Evolutionary conservation across 2,329 filamentous ascomycete genomes (phyloP).

Genomic region (Ascochyta lentis): DNA sequence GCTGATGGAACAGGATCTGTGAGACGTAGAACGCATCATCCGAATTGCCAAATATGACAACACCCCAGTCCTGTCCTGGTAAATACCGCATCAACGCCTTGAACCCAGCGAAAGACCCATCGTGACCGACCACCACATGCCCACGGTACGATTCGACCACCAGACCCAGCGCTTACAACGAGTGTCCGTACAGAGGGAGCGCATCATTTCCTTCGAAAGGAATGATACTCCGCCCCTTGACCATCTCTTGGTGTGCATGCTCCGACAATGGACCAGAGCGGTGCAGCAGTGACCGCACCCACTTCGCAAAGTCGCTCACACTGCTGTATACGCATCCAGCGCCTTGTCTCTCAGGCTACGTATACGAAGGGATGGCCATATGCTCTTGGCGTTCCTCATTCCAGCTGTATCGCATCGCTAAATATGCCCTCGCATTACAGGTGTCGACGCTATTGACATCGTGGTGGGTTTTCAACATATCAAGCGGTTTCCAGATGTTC

Average conservation of each 20-base stretch:
- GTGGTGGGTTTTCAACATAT: conserved; percentile 50
- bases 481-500: conserved; percentile 50
- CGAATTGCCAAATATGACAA: conserved; percentile 19
- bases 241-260: conserved; percentile 22
- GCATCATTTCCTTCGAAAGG: conserved; percentile 10
- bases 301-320: conserved; percentile 31
- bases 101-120: conserved; percentile 19
- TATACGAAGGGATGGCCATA: conserved; percentile 13
- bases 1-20: conserved; percentile 13
- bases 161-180: conserved; percentile 20
- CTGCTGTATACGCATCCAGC: conserved; percentile 32
- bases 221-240: conserved; percentile 19
- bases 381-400: conserved; percentile 2
- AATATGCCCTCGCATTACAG: not conserved
- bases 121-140: conserved; percentile 13
- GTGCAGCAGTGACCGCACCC: conserved; percentile 33
- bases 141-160: conserved; percentile 19
- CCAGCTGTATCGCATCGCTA: conserved; percentile 27
- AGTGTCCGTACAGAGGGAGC: conserved; percentile 13
- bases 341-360: conserved; percentile 27
- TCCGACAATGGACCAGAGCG: conserved; percentile 12
- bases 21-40: conserved; percentile 9
- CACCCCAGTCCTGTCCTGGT: conserved; percentile 19
- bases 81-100: conserved; percentile 15
- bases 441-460: conserved; percentile 43